phyloP scores from a whole-genome alignment of 305 asterid species.

The Solanum hybrid region DNA sequence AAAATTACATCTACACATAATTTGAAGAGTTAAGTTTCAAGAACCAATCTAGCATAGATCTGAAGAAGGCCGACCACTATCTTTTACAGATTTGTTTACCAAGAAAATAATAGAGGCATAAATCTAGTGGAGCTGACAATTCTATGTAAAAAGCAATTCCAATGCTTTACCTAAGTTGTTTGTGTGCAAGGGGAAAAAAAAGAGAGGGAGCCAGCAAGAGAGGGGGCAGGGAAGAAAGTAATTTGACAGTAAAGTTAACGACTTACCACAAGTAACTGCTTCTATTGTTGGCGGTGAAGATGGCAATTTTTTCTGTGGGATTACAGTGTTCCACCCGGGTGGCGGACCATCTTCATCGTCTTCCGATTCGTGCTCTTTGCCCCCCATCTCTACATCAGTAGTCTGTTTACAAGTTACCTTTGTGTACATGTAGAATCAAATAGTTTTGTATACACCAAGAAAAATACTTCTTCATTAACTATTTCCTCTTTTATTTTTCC shows the following conservation, averaged over 20 bases:
- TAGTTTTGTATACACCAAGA: not conserved
- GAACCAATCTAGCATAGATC: not conserved
- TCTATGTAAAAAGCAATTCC: not conserved
- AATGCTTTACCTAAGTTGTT: not conserved
- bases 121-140: not conserved
- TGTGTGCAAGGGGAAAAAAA: not conserved
- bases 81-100: not conserved
- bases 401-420: conserved; percentile 12
- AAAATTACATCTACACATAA: not conserved
- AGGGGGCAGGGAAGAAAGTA: not conserved
- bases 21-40: not conserved
- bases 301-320: not conserved
- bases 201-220: not conserved
- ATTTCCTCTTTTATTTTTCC: not conserved
- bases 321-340: conserved; percentile 51
- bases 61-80: not conserved
- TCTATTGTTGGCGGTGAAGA: conserved; percentile 8
- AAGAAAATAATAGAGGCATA: not conserved
- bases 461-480: not conserved
- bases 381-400: conserved; percentile 39
- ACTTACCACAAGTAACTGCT: conserved; percentile 21
- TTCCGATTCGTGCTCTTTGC: conserved; percentile 32
- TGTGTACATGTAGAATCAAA: conserved; percentile 10
- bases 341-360: conserved; percentile 73
- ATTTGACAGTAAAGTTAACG: not conserved